These are phyloP conservation scores for Mortierella polycephala DNA, from an alignment of 371 early-diverging fungal genomes.

Conservation along the genomic window DNA sequence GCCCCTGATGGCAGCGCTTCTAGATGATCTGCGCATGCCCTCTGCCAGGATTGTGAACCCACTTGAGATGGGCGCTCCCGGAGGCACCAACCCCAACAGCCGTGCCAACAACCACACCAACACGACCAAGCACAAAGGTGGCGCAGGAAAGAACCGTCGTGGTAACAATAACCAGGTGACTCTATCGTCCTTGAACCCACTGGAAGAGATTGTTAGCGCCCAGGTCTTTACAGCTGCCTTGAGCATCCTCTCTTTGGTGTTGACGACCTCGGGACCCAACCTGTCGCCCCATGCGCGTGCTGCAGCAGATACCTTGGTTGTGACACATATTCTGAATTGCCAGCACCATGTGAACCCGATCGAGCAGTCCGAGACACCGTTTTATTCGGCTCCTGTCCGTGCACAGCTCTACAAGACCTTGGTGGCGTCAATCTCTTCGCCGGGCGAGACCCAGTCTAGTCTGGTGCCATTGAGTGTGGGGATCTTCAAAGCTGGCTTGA, in stretches of 20 bases:
- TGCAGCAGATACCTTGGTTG: conserved; percentile 43
- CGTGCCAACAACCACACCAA: conserved; percentile 46
- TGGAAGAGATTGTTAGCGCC: conserved; percentile 42
- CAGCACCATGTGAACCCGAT: conserved; percentile 51
- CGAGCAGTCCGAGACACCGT: conserved; percentile 38
- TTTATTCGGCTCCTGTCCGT: conserved; percentile 37
- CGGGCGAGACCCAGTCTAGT: conserved; percentile 48
- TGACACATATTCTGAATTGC: conserved; percentile 48
- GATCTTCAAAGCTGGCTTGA: conserved; percentile 49
- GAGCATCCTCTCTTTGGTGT: conserved; percentile 31
- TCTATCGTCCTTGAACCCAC: conserved; percentile 9
- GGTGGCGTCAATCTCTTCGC: conserved; percentile 40
- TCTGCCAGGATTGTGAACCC: conserved; percentile 38
- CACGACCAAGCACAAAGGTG: conserved; percentile 39
- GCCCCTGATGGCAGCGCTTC: conserved; percentile 36
- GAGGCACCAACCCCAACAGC: conserved; percentile 31
- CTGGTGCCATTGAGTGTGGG: conserved; percentile 46
- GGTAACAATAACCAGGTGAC: conserved; percentile 13
- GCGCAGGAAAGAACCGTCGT: conserved; percentile 51
- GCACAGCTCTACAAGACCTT: conserved; percentile 40
- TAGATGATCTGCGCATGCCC: conserved; percentile 51
- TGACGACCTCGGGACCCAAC: conserved; percentile 49
- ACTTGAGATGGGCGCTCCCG: conserved; percentile 36
- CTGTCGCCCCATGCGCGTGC: conserved; percentile 42
- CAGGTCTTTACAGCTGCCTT: conserved; percentile 40